Base-by-base conservation (phyloP, 768 basidiomycete genomes). In the Favolaschia claudopus region DNA sequence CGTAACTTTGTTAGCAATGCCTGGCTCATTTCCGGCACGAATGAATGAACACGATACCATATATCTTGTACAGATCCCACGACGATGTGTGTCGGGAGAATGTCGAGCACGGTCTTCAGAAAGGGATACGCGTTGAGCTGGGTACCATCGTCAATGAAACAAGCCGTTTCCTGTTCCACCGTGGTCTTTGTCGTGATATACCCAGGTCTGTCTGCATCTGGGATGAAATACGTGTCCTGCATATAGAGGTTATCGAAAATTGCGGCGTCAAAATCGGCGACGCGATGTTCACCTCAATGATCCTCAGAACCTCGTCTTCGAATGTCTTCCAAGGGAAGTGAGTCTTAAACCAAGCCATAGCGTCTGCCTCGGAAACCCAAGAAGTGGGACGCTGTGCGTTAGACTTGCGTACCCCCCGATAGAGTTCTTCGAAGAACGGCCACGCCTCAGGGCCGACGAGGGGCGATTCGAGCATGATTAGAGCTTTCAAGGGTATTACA, bases 161-260 rank as follows among this genome's bases (percentile, higher is more conserved):
- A 52, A 5, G 64, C 64, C 1, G 59, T 68, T 54, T 68, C 67
- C 34, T 68, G 64, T 47, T 68, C 62, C 25, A 66, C 49, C 10
- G 53, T 66, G 20, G 67, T 68, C 56, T 68, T 68, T 12, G 60
- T 68, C 13, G 65, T 62, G n/a, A 68, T 38, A 22, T 38, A 58
- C 15, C 53, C 48, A 15, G 53, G 54, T 28, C 42, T 34, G 12
- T 34, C 29, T 9, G 34, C 27, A 49, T 61, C 53, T 46, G 53
- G 48, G 14, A 61, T 51, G 22, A 61, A 51, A 19, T 55, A 55
- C 6, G 59, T 60, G 20, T 55, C 53, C 60, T 51, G 20, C 7
- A 25, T 13, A 15, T 17, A 6, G 5, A 3, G 2, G 27, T 53
- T 19, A 60, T n/a, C n/a, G n/a, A n/a, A n/a, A n/a, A n/a, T n/a